Evolutionary conservation across 306 rosid genomes (phyloP).

Genomic region (Prunus mume): DNA sequence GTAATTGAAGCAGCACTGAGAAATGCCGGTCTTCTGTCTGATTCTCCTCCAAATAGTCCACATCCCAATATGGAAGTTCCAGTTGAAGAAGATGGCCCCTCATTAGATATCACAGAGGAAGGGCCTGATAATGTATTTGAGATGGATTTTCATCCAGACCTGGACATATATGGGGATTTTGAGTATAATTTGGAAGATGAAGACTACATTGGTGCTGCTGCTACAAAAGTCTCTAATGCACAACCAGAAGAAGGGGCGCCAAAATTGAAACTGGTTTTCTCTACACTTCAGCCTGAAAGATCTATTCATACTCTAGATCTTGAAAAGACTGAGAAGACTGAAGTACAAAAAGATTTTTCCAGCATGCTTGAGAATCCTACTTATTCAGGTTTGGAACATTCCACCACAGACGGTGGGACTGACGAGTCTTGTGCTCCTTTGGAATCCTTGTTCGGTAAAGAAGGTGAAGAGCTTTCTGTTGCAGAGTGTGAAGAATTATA

Average conservation of each 20-base stretch:
- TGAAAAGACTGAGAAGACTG: slow-evolving; percentile 36
- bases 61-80: slow-evolving; percentile 36
- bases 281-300: slow-evolving; percentile 55
- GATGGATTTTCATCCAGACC: slow-evolving; percentile 62
- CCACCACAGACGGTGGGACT: slow-evolving; percentile 34
- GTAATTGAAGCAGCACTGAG: slow-evolving; percentile 70
- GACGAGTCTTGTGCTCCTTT: slow-evolving; percentile 50
- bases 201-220: slow-evolving; percentile 71
- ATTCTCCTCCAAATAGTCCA: slow-evolving; percentile 89
- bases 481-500: slow-evolving; percentile 85
- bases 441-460: slow-evolving; percentile 40
- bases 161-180: slow-evolving; percentile 96
- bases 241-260: slow-evolving; percentile 58
- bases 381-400: slow-evolving; percentile 26
- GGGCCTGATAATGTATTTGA: slow-evolving; percentile 72
- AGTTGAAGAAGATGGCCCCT: slow-evolving; percentile 31
- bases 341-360: slow-evolving; percentile 40
- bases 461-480: slow-evolving; percentile 59
- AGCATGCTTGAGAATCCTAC: slow-evolving; percentile 29
- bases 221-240: slow-evolving; percentile 41
- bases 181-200: slow-evolving; percentile 91
- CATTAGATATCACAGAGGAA: slow-evolving; percentile 23
- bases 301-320: slow-evolving; percentile 33
- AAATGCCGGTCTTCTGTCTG: slow-evolving; percentile 86
- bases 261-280: slow-evolving; percentile 82